Evolutionary conservation across 805 yeast genomes (phyloP).

Genomic region (Candida taoyuanica): DNA sequence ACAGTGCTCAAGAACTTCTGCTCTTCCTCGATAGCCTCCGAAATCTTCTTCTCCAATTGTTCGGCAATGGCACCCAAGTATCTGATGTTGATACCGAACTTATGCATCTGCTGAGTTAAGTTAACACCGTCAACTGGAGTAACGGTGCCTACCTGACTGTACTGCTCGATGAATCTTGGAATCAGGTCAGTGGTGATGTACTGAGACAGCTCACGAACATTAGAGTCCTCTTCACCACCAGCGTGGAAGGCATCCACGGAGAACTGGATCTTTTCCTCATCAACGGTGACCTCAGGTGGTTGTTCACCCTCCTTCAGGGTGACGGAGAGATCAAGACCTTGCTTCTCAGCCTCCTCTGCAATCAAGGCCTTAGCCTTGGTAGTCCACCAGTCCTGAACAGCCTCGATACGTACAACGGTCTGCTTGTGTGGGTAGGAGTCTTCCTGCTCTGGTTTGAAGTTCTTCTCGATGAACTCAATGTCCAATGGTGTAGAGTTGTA

Average conservation of each 20-base stretch:
- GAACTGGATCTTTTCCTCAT: slow-evolving; percentile 40
- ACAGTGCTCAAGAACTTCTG: slow-evolving; percentile 12
- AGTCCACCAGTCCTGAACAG: slow-evolving; percentile 88
- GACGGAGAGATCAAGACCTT: slow-evolving; percentile 24
- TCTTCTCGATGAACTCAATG: slow-evolving; percentile 63
- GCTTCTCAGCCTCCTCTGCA: slow-evolving; percentile 31
- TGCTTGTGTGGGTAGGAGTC: slow-evolving; percentile 74
- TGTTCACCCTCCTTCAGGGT: slow-evolving; percentile 30
- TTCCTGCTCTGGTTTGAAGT: slow-evolving; percentile 39
- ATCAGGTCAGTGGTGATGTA: slow-evolving; percentile 56
- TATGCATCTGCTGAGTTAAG: slow-evolving; percentile 64
- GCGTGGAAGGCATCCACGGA: slow-evolving; percentile 56
- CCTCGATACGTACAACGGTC: slow-evolving; percentile 77
- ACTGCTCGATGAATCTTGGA: slow-evolving; percentile 49
- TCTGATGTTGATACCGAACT: slow-evolving; percentile 75
- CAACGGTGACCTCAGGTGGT: slow-evolving; percentile 48
- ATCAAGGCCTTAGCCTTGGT: slow-evolving; percentile 46
- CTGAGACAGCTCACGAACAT: slow-evolving; percentile 63
- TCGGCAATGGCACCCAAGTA: slow-evolving; percentile 67
- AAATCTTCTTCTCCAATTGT: slow-evolving; percentile 26
- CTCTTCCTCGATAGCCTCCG: slow-evolving; percentile 22
- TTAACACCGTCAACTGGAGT: slow-evolving; percentile 80
- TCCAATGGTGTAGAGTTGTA: slow-evolving; percentile 84
- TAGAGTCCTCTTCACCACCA: slow-evolving; percentile 40
- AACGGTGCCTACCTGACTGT: slow-evolving; percentile 45